Evolutionary conservation across 148 eudicot species (phyloP).

Genomic region (Amaranthus hypochondriacus): DNA sequence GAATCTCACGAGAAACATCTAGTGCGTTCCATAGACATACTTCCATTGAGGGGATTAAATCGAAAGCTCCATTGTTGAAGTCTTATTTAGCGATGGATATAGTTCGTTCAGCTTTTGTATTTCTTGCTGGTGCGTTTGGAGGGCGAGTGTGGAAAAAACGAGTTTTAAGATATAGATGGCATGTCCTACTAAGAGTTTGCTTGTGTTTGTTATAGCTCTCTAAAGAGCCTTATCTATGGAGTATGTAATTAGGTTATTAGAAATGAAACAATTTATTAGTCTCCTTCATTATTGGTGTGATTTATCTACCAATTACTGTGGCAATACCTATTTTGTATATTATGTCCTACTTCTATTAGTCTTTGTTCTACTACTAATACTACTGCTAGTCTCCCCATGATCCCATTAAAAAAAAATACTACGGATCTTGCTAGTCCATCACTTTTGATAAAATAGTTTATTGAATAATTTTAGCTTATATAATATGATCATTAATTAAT

Average conservation of each 20-base stretch:
- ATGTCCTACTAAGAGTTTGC: conserved; percentile 5
- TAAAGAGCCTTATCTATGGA: conserved; percentile 16
- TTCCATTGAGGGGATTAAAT: background rate
- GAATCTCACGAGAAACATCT: background rate
- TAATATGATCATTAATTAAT: no score
- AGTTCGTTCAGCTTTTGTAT: conserved; percentile 11
- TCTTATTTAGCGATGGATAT: conserved; percentile 3
- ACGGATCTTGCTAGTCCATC: no score
- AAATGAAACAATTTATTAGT: conserved; percentile 7
- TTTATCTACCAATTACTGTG: conserved; percentile 14
- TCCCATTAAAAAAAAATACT: no score
- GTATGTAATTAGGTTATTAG: conserved; percentile 20
- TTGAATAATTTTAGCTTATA: no score
- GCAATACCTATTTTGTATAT: conserved; percentile 10
- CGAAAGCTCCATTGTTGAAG: background rate
- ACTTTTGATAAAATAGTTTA: no score
- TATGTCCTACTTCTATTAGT: background rate
- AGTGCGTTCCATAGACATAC: background rate
- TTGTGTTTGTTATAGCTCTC: conserved; percentile 10
- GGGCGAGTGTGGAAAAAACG: conserved; percentile 17
- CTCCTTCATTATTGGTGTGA: conserved; percentile 17
- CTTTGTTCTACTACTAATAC: background rate
- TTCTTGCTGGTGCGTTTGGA: conserved; percentile 11
- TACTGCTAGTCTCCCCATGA: no score
- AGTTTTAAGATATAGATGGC: conserved; percentile 12